Evolutionary conservation across 257 asterid species (phyloP).

Genomic region (Catharanthus roseus): DNA sequence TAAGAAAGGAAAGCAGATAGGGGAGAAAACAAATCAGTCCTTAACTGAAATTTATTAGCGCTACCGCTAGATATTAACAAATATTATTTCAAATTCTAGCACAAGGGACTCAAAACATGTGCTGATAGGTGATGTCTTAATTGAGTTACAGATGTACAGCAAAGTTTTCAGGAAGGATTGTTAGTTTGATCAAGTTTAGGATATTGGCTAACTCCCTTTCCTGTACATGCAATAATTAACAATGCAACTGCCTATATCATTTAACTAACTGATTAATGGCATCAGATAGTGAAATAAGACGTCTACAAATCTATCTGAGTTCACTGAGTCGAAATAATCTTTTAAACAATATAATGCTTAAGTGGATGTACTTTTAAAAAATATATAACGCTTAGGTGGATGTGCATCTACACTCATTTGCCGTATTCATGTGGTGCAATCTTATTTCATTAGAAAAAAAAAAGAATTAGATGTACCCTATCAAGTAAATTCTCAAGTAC

Average conservation of each 20-base stretch:
- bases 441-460: neutral
- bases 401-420: neutral
- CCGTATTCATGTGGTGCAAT: constrained; percentile 6
- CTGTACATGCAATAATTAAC: neutral
- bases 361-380: neutral
- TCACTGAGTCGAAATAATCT: neutral
- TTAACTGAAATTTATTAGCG: neutral
- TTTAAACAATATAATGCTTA: neutral
- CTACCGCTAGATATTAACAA: neutral
- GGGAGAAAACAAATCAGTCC: constrained; percentile 8
- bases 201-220: neutral
- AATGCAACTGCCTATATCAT: neutral
- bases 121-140: neutral
- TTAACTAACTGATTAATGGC: neutral
- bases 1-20: constrained; percentile 3
- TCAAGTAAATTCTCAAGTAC: constrained; percentile 83
- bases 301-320: neutral
- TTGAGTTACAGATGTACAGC: too few species aligned
- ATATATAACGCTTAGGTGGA: neutral
- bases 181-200: neutral
- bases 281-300: neutral
- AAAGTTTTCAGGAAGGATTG: neutral
- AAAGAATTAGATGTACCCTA: constrained; percentile 49
- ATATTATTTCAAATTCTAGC: neutral
- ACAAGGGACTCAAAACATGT: neutral